Percentiles rank a stretch among this genome's conserved stretches.
These are phyloP conservation scores for Santalum album DNA, from an alignment of 164 flowering plant species.

Conservation along the genomic window DNA sequence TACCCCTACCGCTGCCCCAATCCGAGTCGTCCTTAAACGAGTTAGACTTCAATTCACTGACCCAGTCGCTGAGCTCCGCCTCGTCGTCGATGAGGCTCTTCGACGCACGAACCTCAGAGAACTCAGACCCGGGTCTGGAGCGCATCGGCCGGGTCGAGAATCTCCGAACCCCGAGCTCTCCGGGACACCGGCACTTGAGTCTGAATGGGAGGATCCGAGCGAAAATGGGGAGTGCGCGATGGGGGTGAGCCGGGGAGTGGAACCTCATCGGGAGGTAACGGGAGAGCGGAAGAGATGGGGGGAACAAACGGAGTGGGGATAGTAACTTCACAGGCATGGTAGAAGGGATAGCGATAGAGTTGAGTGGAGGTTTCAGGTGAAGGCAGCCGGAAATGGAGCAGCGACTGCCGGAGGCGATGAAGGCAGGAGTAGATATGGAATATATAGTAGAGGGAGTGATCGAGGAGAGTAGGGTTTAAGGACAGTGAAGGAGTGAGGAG, in stretches of 20 bases:
- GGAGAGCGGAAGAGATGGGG: conserved; percentile 18
- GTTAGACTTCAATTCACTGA: conserved; percentile 39
- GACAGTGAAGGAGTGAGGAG: not conserved
- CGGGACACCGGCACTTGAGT: conserved; percentile 17
- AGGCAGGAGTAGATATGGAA: not conserved
- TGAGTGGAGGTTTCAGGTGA: too few species aligned
- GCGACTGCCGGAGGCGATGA: too few species aligned
- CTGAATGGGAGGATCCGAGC: conserved; percentile 37
- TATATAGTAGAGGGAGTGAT: too few species aligned
- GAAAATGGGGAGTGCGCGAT: conserved; percentile 23
- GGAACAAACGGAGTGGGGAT: conserved; percentile 28
- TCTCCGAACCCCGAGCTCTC: conserved; percentile 6
- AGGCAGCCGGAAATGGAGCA: too few species aligned
- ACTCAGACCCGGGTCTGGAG: conserved; percentile 20
- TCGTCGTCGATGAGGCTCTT: conserved; percentile 75
- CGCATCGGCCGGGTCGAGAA: conserved; percentile 38
- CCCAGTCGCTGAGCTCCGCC: conserved; percentile 66
- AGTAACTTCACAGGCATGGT: conserved; percentile 40
- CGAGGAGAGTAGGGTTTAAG: too few species aligned
- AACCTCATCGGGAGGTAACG: conserved; percentile 22
- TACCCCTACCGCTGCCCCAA: conserved; percentile 7
- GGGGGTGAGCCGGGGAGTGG: conserved; percentile 11
- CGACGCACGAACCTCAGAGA: conserved; percentile 16
- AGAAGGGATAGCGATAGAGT: not conserved
- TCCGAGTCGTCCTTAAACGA: conserved; percentile 25